phyloP scores from a whole-genome alignment of 768 basidiomycete genomes.

The Serendipita sp. region DNA sequence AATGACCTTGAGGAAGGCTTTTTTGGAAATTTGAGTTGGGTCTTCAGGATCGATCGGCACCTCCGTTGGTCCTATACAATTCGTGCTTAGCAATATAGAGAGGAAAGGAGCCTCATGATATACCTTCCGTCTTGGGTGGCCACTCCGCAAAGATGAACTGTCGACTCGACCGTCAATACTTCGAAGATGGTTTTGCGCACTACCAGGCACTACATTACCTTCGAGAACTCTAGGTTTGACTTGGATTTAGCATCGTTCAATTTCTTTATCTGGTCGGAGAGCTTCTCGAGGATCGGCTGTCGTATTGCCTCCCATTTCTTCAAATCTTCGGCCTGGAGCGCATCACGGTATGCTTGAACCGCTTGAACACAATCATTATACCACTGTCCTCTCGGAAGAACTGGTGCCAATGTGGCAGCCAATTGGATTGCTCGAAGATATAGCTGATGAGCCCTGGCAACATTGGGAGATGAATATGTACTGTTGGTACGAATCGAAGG shows the following conservation, averaged over 20 bases:
- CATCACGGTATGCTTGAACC: background rate
- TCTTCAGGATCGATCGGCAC: background rate
- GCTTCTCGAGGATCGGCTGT: background rate
- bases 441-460: background rate
- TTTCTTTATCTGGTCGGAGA: background rate
- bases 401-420: background rate
- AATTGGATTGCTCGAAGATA: background rate
- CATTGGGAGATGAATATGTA: background rate
- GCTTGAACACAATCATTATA: background rate
- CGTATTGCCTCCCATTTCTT: background rate
- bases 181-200: background rate
- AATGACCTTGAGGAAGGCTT: background rate
- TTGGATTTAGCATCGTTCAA: background rate
- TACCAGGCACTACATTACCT: background rate
- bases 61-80: background rate
- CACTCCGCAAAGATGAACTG: background rate
- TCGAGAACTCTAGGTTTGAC: background rate
- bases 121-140: slow-evolving; percentile 5
- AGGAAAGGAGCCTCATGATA: background rate
- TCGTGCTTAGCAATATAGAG: background rate
- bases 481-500: background rate
- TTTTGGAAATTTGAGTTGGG: background rate
- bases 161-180: background rate
- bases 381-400: background rate
- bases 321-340: background rate